phyloP scores from a whole-genome alignment of 139 green algal genomes.

The Auxenochlorella pyrenoidosa region DNA sequence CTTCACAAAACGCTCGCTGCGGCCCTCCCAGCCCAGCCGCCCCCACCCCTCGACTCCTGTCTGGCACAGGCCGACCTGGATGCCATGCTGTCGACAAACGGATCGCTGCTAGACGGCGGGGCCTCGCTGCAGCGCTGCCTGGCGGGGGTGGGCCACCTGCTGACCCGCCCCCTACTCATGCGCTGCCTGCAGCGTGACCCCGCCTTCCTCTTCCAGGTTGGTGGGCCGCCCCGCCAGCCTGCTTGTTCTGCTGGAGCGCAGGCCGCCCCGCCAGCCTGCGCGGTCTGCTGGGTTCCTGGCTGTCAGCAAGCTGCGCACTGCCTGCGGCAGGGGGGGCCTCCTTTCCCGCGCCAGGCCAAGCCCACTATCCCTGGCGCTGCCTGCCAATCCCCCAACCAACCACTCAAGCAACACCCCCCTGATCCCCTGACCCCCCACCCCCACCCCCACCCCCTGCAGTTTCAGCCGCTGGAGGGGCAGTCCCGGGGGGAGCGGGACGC shows the following conservation, averaged over 20 bases:
- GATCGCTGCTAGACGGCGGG: constrained; percentile 3
- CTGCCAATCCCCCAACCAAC: no score
- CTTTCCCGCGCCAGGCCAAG: no score
- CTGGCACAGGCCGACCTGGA: constrained; percentile 23
- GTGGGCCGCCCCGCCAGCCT: neutral
- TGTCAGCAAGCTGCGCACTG: no score
- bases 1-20: no score
- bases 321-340: neutral
- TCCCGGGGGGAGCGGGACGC: constrained; percentile 20
- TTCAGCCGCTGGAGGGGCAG: constrained; percentile 33
- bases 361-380: neutral
- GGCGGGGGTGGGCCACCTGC: neutral
- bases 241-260: no score
- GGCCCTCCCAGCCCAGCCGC: no score
- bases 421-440: neutral
- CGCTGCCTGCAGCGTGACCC: constrained; percentile 6
- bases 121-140: neutral
- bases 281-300: no score
- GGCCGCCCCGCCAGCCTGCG: no score
- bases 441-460: constrained; percentile 3
- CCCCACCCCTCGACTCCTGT: no score
- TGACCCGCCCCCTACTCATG: neutral
- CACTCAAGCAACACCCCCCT: neutral
- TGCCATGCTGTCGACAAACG: constrained; percentile 23
- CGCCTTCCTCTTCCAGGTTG: constrained; percentile 23